Evolutionary conservation across 371 early-diverging fungal species (phyloP), one percentile per base, ranked within the genome.

Genomic region (Mucor ambiguus): DNA sequence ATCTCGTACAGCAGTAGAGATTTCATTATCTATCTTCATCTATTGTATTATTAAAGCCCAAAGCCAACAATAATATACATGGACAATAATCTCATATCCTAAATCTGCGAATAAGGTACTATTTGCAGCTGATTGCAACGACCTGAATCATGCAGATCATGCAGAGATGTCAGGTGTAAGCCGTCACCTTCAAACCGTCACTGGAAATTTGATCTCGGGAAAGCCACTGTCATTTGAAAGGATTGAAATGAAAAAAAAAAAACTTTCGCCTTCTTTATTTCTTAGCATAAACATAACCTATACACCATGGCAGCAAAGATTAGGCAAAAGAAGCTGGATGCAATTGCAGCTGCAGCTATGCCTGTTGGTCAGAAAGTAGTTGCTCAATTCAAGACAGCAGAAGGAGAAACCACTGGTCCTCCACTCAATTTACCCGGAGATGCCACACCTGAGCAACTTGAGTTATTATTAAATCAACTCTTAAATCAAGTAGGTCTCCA

Each of bases 401-500:
- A 96, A 30, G 95, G 95, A 38, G 93, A 92, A 29, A 60, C 83
- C 29, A 87, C 91, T 0, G 95, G 95, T 0, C 95, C 96, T 43
- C 90, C 95, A 41, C 76, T 97, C 49, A 92, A 90, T 71, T 78
- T 97, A 60, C 96, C 97, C 12, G 89, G 87, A 16, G 87, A 92
- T 66, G 85, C 90, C 37, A 95, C 91, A 29, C 90, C 93, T 26
- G 93, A 95, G 71, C 95, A 96, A 74, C 86, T 98, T 9, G 84
- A 90, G 67, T 72, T 95, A 35, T 77, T 98, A 38, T 76, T 98
- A 61, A 98, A 98, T 86, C 90, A 93, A 73, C 86, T 98, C 24
- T 80, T 98, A 49, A 77, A 89, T 33, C 94, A 93, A 82, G 95
- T 92, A 82, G 68, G 78, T 46, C 14, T 24, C 1, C 58, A 63